Evolutionary conservation across 345 rosid genomes (phyloP).

Genomic region (Eucalyptus microcorys): DNA sequence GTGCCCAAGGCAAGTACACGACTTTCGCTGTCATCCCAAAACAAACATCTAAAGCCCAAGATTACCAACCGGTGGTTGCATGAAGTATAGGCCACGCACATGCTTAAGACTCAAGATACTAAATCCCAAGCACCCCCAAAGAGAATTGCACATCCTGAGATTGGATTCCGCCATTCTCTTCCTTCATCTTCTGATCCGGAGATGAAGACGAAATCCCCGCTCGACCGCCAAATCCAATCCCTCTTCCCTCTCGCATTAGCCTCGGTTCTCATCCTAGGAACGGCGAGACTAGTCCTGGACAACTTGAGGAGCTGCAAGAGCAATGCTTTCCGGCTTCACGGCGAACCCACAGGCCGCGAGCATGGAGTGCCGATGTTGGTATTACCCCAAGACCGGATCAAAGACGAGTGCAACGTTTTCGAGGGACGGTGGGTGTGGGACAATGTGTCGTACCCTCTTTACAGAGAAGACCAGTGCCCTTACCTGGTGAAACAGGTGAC

Average conservation of each 20-base stretch:
- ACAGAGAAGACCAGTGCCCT: constrained; percentile 72
- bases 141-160: neutral
- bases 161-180: neutral
- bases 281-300: constrained; percentile 36
- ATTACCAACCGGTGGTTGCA: neutral
- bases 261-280: constrained; percentile 45
- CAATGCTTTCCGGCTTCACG: constrained; percentile 6
- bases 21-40: neutral
- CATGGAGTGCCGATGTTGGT: constrained; percentile 28
- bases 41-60: neutral
- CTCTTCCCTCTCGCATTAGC: constrained; percentile 40
- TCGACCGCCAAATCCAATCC: constrained; percentile 42
- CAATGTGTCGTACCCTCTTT: constrained; percentile 62
- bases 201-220: constrained; percentile 8
- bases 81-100: neutral
- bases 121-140: neutral
- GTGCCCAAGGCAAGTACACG: neutral
- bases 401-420: constrained; percentile 59
- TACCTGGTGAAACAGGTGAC: constrained; percentile 83
- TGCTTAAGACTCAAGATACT: neutral
- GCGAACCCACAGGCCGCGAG: constrained; percentile 1
- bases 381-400: constrained; percentile 33
- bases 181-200: neutral
- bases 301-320: constrained; percentile 37
- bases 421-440: constrained; percentile 91